phyloP scores from a whole-genome alignment of 2,329 filamentous ascomycete species.

The Cladorrhinum sp. region DNA sequence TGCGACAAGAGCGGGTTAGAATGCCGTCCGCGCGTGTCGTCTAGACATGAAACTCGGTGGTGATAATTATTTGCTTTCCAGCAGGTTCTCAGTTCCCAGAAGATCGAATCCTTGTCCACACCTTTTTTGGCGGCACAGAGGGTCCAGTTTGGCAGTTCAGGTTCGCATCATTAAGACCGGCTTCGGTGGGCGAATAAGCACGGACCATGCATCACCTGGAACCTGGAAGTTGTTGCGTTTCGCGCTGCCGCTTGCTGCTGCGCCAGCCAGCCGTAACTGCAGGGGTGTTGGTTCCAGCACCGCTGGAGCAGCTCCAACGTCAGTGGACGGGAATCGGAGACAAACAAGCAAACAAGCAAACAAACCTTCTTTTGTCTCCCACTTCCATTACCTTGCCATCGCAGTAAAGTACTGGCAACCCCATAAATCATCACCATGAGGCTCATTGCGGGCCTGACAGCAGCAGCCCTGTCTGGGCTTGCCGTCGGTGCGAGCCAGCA shows the following conservation, averaged over 20 bases:
- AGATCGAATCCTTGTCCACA: neutral
- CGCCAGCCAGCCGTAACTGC: slow-evolving; percentile 3
- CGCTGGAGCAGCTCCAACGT: slow-evolving; percentile 1
- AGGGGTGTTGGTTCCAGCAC: slow-evolving; percentile 1
- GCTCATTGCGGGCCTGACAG: slow-evolving; percentile 30
- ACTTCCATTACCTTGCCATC: neutral
- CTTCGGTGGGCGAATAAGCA: neutral
- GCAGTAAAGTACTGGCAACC: no score
- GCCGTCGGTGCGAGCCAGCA: slow-evolving; percentile 35
- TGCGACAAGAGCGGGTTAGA: neutral
- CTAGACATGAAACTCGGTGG: neutral
- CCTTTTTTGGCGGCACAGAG: neutral
- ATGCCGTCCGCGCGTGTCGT: neutral
- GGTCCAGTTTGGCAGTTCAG: neutral
- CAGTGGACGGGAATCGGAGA: neutral
- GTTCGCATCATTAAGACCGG: neutral
- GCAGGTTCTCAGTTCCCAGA: neutral
- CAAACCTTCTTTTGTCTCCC: neutral
- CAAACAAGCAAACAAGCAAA: neutral
- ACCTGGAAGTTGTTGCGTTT: neutral
- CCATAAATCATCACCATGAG: slow-evolving; percentile 31
- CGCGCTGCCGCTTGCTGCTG: neutral
- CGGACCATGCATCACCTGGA: neutral
- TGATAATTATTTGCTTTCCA: neutral
- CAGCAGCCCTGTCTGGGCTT: slow-evolving; percentile 32